Conservation (phyloP, 2,329 filamentous ascomycete genomes). For the Colletotrichum destructivum region DNA sequence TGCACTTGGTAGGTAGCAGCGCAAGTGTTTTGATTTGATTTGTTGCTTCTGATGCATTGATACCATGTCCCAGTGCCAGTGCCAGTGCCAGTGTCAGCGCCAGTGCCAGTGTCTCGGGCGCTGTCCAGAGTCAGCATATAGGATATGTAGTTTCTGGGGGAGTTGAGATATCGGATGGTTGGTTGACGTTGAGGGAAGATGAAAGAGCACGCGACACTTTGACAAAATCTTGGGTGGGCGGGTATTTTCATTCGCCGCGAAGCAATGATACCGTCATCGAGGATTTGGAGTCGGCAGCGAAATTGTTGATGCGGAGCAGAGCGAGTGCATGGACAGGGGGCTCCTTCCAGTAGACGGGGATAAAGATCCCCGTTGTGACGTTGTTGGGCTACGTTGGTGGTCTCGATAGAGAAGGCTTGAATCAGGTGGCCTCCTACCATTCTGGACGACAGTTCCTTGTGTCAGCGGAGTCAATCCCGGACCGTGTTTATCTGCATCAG, state of each 20-base stretch:
- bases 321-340: background rate
- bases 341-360: background rate
- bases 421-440: conserved; percentile 20
- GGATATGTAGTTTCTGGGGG: conserved; percentile 8
- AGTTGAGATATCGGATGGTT: conserved; percentile 9
- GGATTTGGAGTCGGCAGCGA: background rate
- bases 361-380: background rate
- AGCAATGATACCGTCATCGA: conserved; percentile 31
- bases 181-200: background rate
- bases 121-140: background rate
- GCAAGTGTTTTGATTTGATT: background rate
- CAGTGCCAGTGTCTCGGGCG: background rate
- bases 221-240: background rate
- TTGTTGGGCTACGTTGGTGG: background rate
- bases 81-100: background rate
- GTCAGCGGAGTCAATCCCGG: conserved; percentile 1
- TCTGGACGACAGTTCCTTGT: background rate
- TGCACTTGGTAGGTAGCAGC: background rate
- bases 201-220: conserved; percentile 30
- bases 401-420: background rate
- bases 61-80: background rate
- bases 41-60: background rate
- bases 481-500: background rate
- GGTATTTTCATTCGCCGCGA: background rate
- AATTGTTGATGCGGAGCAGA: background rate